These are phyloP conservation scores for Colletotrichum musae DNA, from an alignment of 2,329 filamentous ascomycete genomes.

Conservation along the genomic window DNA sequence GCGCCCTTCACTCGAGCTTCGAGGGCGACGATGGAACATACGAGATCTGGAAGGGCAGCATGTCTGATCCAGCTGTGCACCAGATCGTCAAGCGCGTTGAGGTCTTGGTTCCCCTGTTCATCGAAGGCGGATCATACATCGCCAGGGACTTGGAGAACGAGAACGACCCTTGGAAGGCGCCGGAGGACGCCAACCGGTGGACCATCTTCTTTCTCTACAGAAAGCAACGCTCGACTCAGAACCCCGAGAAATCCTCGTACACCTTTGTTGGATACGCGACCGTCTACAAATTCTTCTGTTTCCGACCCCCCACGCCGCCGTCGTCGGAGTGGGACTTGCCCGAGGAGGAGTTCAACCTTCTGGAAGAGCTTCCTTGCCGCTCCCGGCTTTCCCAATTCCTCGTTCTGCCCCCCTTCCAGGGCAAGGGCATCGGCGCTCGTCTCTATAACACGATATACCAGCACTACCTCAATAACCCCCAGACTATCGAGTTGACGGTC, in stretches of 20 bases:
- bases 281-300: conserved; percentile 87
- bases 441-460: conserved; percentile 87
- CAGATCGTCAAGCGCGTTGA: conserved; percentile 85
- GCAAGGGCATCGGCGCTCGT: conserved; percentile 81
- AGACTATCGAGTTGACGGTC: conserved; percentile 87
- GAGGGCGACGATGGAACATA: conserved; percentile 74
- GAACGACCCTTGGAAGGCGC: conserved; percentile 46
- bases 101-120: conserved; percentile 87
- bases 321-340: conserved; percentile 62
- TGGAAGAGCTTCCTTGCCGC: conserved; percentile 78
- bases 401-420: conserved; percentile 89
- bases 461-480: conserved; percentile 75
- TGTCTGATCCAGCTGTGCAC: conserved; percentile 78
- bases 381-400: conserved; percentile 94
- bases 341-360: conserved; percentile 60
- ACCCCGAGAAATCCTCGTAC: conserved; percentile 72
- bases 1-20: conserved; percentile 77
- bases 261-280: conserved; percentile 91
- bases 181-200: conserved; percentile 83
- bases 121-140: conserved; percentile 90
- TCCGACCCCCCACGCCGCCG: conserved; percentile 63
- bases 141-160: conserved; percentile 60
- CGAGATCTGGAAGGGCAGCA: conserved; percentile 86
- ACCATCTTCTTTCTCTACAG: conserved; percentile 90
- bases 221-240: conserved; percentile 63